Percentiles rank a stretch among this genome's conserved stretches.
phyloP scores from a whole-genome alignment of 805 yeast genomes.

The Naumovozyma baii region DNA sequence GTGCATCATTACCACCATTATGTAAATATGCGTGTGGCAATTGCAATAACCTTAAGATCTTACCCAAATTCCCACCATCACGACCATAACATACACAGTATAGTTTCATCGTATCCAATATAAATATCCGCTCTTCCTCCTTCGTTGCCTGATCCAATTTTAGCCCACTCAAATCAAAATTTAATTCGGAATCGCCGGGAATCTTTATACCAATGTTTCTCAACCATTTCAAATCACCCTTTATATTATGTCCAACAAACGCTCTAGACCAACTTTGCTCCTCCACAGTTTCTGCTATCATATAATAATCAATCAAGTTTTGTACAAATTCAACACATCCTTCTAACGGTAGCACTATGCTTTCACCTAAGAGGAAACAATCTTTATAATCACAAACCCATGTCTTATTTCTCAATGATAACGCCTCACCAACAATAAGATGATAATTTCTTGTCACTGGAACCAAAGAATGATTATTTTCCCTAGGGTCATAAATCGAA shows the following conservation, averaged over 20 bases:
- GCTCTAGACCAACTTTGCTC: constrained; percentile 24
- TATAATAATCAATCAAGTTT: constrained; percentile 36
- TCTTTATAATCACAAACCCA: constrained; percentile 47
- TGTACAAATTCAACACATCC: constrained; percentile 36
- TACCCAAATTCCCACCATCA: constrained; percentile 37
- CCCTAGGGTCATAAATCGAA: constrained; percentile 45
- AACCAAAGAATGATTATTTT: constrained; percentile 31
- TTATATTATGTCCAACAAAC: constrained; percentile 52
- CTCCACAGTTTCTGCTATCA: constrained; percentile 21
- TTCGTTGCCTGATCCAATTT: not conserved
- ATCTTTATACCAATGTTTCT: constrained; percentile 36
- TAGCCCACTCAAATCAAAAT: constrained; percentile 1
- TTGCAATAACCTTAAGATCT: constrained; percentile 36
- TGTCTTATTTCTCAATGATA: constrained; percentile 38
- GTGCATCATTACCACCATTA: constrained; percentile 66
- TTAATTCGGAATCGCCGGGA: constrained; percentile 24
- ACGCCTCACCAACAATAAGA: constrained; percentile 38
- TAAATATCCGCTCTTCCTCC: constrained; percentile 3
- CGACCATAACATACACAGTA: constrained; percentile 35
- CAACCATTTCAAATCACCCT: constrained; percentile 48
- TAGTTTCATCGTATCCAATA: constrained; percentile 42
- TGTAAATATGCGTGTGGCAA: constrained; percentile 54
- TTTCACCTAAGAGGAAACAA: constrained; percentile 42
- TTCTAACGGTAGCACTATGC: constrained; percentile 32
- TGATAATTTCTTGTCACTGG: constrained; percentile 37